phyloP scores from a whole-genome alignment of 2,329 filamentous ascomycete species.

The Fusarium dimerum region DNA sequence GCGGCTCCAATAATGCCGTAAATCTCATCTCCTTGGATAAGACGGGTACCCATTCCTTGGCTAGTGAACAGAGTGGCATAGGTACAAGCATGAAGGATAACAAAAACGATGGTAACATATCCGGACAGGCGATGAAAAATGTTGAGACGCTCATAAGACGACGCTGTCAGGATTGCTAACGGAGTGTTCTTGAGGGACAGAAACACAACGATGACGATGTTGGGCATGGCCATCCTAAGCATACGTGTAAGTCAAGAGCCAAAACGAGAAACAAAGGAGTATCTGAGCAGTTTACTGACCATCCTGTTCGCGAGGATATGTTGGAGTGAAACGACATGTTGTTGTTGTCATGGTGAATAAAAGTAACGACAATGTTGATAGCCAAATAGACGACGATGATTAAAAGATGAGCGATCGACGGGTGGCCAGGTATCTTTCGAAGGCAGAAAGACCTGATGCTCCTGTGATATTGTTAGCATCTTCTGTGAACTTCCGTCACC shows the following conservation, averaged over 20 bases:
- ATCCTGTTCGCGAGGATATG: conserved; percentile 40
- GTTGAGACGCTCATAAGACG: conserved; percentile 61
- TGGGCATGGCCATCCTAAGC: conserved; percentile 43
- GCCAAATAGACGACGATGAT: conserved; percentile 32
- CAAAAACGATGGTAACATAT: conserved; percentile 47
- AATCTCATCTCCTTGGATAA: conserved; percentile 43
- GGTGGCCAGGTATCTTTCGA: conserved; percentile 27
- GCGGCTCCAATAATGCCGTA: conserved; percentile 51
- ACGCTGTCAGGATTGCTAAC: conserved; percentile 51
- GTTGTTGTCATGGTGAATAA: conserved; percentile 36
- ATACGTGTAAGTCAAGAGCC: neutral
- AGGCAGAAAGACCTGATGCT: conserved; percentile 29
- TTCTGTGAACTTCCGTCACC: neutral
- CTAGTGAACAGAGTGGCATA: conserved; percentile 45
- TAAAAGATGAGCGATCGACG: conserved; percentile 36
- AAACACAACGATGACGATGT: conserved; percentile 54
- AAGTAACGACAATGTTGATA: conserved; percentile 36
- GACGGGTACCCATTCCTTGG: conserved; percentile 26
- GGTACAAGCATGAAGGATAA: conserved; percentile 47
- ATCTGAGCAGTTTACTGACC: conserved; percentile 29
- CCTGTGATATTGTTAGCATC: conserved; percentile 21
- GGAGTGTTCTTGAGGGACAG: conserved; percentile 61
- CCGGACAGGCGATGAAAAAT: conserved; percentile 57
- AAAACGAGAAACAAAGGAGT: no score
- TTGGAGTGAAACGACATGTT: conserved; percentile 34